phyloP scores from a whole-genome alignment of 768 basidiomycete species.

The Collybia mongolica region DNA sequence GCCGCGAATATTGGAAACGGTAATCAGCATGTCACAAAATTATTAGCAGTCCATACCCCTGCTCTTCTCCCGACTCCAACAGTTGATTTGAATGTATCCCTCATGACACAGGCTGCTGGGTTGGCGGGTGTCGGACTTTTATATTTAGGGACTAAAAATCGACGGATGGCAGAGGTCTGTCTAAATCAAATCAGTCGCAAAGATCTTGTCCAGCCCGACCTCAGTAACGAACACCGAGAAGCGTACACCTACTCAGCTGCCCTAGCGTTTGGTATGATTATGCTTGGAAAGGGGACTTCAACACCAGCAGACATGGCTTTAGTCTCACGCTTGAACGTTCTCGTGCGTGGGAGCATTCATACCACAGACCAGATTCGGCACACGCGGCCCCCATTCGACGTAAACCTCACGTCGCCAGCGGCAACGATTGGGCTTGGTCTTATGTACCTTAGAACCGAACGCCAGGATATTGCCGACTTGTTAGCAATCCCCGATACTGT shows the following conservation, averaged over 20 bases:
- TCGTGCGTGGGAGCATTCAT: slow-evolving; percentile 70
- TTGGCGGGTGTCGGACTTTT: slow-evolving; percentile 86
- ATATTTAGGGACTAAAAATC: slow-evolving; percentile 84
- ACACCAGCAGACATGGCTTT: slow-evolving; percentile 77
- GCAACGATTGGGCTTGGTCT: slow-evolving; percentile 88
- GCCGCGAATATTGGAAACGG: slow-evolving; percentile 86
- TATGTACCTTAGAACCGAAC: slow-evolving; percentile 87
- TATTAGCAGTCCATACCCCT: slow-evolving; percentile 90
- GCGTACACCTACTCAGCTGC: slow-evolving; percentile 89
- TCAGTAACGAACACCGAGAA: slow-evolving; percentile 87
- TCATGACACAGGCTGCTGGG: slow-evolving; percentile 88
- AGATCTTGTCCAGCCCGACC: slow-evolving; percentile 77
- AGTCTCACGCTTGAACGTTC: slow-evolving; percentile 64
- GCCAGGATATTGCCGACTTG: slow-evolving; percentile 84
- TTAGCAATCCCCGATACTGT: slow-evolving; percentile 81
- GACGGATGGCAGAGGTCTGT: slow-evolving; percentile 92
- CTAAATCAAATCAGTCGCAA: slow-evolving; percentile 78
- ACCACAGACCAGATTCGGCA: slow-evolving; percentile 36
- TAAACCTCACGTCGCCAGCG: slow-evolving; percentile 89
- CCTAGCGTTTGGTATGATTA: slow-evolving; percentile 93
- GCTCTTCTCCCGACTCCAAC: slow-evolving; percentile 86
- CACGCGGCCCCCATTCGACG: slow-evolving; percentile 59
- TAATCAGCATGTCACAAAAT: slow-evolving; percentile 85
- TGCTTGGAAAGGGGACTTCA: slow-evolving; percentile 83
- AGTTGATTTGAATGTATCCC: slow-evolving; percentile 86